Conservation (phyloP, 192 early-diverging fungal genomes). For the Coemansia sp. region DNA sequence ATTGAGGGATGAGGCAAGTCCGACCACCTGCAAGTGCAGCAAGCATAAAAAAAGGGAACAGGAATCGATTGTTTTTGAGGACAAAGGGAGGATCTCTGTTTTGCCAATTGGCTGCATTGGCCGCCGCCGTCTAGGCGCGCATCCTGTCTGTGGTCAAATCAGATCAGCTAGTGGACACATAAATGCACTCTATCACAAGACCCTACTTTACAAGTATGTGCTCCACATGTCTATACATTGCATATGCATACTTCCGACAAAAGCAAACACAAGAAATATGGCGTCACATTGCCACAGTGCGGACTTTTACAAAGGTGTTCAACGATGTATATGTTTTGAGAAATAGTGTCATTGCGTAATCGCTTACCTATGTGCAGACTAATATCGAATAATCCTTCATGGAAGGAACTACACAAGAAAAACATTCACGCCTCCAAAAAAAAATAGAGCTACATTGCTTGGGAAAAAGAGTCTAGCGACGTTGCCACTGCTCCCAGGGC, state of each 20-base stretch:
- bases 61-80: conserved; percentile 4
- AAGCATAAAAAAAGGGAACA: background rate
- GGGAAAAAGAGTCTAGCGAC: background rate
- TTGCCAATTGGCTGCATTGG: conserved; percentile 5
- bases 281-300: background rate
- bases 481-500: conserved; percentile 36
- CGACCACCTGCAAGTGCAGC: background rate
- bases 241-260: conserved; percentile 4
- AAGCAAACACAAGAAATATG: background rate
- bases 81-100: background rate
- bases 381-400: background rate
- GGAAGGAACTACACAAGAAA: background rate
- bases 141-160: background rate
- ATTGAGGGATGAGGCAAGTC: background rate
- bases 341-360: background rate
- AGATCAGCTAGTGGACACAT: background rate
- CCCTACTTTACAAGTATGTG: background rate
- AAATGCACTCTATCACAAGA: background rate
- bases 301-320: background rate
- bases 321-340: background rate
- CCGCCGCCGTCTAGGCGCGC: background rate
- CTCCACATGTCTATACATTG: background rate
- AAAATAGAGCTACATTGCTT: background rate
- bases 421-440: background rate
- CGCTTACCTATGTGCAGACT: background rate